Conservation (phyloP, 2,329 filamentous ascomycete genomes). For the Diaporthe eres region DNA sequence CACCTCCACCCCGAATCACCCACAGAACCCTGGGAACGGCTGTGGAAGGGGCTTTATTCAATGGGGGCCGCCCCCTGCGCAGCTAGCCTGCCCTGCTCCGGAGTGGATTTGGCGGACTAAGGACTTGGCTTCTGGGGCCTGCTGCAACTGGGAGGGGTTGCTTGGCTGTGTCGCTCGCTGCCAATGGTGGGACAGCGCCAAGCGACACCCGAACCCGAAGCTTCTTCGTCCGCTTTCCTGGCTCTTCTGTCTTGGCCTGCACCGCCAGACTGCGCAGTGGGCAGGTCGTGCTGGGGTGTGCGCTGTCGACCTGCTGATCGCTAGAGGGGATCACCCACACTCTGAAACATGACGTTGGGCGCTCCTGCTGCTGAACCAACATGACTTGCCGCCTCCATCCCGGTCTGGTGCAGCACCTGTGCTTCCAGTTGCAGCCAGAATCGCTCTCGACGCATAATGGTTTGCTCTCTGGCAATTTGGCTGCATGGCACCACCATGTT, state of each 20-base stretch:
- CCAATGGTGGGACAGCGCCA: constrained; percentile 22
- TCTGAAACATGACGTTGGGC: constrained; percentile 36
- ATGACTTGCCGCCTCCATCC: constrained; percentile 31
- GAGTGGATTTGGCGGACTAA: constrained; percentile 1
- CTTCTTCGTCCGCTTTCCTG: constrained; percentile 4
- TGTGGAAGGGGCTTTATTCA: constrained; percentile 22
- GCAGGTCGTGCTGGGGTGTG: constrained; percentile 24
- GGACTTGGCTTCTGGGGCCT: constrained; percentile 27
- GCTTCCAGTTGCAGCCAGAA: constrained; percentile 25
- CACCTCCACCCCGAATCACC: constrained; percentile 15
- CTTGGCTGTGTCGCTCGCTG: constrained; percentile 27
- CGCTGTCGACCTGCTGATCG: constrained; percentile 24
- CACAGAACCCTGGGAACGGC: constrained; percentile 5
- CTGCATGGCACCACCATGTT: constrained; percentile 30
- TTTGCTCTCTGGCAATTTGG: constrained; percentile 23
- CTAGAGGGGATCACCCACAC: constrained; percentile 9
- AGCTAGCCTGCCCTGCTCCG: not conserved
- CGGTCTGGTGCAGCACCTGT: constrained; percentile 9
- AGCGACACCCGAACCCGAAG: constrained; percentile 21
- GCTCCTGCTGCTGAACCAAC: constrained; percentile 28
- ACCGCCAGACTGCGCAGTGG: not conserved
- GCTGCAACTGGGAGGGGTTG: constrained; percentile 20
- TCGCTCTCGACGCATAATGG: constrained; percentile 24
- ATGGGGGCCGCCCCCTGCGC: not conserved
- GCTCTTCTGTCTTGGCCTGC: not conserved